phyloP scores from a whole-genome alignment of 176 grass and related monocot genomes.

The Oryza officinalis region DNA sequence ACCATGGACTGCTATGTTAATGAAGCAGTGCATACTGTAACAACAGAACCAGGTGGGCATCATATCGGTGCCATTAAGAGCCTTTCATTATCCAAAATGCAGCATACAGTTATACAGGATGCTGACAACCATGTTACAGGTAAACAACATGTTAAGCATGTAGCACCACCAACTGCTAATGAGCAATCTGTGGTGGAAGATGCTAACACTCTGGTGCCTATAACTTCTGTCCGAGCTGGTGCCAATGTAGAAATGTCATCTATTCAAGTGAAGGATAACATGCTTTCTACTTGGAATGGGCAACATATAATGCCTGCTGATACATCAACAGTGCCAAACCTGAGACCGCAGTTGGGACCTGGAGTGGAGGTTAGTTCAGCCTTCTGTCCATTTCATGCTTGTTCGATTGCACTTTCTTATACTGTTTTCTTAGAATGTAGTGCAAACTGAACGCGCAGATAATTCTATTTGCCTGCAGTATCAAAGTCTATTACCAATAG shows the following conservation, averaged over 20 bases:
- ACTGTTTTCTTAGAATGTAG: not conserved
- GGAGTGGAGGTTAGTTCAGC: constrained; percentile 43
- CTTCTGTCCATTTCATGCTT: constrained; percentile 9
- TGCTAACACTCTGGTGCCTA: constrained; percentile 35
- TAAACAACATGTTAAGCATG: constrained; percentile 30
- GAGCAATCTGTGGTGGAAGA: constrained; percentile 34
- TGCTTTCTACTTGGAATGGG: constrained; percentile 2
- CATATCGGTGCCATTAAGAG: constrained; percentile 35
- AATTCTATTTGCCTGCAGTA: constrained; percentile 1
- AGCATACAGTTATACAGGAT: constrained; percentile 30
- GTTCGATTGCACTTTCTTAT: constrained; percentile 15
- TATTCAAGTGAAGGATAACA: constrained; percentile 26
- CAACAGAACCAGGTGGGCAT: constrained; percentile 25
- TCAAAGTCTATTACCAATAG: not conserved
- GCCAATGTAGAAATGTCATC: constrained; percentile 9
- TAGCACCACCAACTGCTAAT: constrained; percentile 27
- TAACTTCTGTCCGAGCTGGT: constrained; percentile 21
- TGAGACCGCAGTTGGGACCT: constrained; percentile 31
- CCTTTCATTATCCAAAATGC: constrained; percentile 24
- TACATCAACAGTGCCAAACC: constrained; percentile 42
- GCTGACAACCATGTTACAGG: constrained; percentile 19
- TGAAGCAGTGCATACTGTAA: constrained; percentile 31
- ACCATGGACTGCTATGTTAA: constrained; percentile 21
- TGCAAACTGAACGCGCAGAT: not conserved
- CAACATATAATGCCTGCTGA: constrained; percentile 37